Evolutionary conservation across 306 rosid genomes (phyloP), one percentile per base, ranked within the genome.

Genomic region (Rubus idaeus): DNA sequence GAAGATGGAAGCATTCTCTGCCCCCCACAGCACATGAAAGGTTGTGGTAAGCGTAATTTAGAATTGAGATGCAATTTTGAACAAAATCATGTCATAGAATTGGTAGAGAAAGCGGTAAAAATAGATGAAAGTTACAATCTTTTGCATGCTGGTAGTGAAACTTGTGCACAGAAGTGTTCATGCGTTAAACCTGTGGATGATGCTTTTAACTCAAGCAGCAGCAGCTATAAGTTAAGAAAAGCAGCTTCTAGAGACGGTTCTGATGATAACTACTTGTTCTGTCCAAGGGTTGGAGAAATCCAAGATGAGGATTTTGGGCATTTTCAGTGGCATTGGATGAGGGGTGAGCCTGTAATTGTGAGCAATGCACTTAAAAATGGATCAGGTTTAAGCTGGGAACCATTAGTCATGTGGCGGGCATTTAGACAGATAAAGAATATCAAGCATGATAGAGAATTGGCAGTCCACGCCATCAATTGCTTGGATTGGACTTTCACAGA

Each of bases 321-420:
- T 89, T 91, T 94, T 75, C 94, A 89, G 77, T 83, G 72, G 83
- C 98, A 94, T 40, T 94, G 98, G 98, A 78, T 76, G 56, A 91
- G 84, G 83, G 93, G 97, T 44, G 94, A 94, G 82, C 98, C 98
- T 16, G 91, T 94, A 35, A 81, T 94, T 75, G 97, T 94, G 21
- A 89, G 91, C 67, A 81, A 90, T 83, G 96, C 83, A 42, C 96
- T 94, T 75, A 88, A 88, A 67, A 80, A 84, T 56, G 71, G 90
- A 17, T 80, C 90, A 16, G 97, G 97, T 35, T 84, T 91, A 79
- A 91, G 97, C 85, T 94, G 97, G 97, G 98, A 94, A 76, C 97
- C 98, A 4, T 79, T 87, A 12, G 97, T 91, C 83, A 91, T 94
- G 98, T 94, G 97, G 98, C 97, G 98, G 61, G 97, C 97, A 42